Evolutionary conservation across 345 rosid species (phyloP).

Genomic region (Lepidium didymum): DNA sequence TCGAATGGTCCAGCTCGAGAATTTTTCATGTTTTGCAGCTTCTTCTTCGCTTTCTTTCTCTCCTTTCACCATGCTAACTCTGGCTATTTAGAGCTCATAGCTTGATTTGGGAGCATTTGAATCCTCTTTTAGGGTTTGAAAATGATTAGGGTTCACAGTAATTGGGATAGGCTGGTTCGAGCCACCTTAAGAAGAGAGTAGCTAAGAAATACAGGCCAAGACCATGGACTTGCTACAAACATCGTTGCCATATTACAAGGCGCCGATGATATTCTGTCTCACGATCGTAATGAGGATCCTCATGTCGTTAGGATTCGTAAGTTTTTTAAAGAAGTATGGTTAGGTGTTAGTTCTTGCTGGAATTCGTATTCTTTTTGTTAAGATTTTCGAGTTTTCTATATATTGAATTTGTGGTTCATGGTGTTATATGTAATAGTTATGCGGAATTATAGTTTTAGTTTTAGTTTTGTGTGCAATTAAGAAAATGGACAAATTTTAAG

Average conservation of each 20-base stretch:
- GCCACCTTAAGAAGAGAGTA: conserved; percentile 82
- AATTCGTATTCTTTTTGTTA: not conserved
- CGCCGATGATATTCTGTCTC: conserved; percentile 90
- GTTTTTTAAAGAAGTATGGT: too few relatives aligned
- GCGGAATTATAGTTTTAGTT: too few relatives aligned
- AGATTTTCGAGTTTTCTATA: too few relatives aligned
- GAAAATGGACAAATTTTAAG: too few relatives aligned
- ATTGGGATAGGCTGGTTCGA: conserved; percentile 85
- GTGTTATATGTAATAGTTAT: too few relatives aligned
- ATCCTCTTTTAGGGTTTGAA: conserved; percentile 18
- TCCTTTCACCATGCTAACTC: not conserved
- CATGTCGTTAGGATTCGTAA: conserved; percentile 73
- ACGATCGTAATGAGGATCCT: conserved; percentile 76
- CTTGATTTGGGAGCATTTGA: conserved; percentile 11
- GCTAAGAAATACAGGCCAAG: conserved; percentile 48
- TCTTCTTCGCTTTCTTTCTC: not conserved
- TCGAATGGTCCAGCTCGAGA: conserved; percentile 17
- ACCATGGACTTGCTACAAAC: conserved; percentile 59
- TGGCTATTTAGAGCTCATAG: not conserved
- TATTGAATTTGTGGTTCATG: too few relatives aligned
- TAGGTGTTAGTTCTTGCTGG: too few relatives aligned
- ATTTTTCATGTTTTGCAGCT: not conserved
- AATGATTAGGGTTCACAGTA: conserved; percentile 64
- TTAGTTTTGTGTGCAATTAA: too few relatives aligned
- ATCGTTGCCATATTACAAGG: conserved; percentile 86